Conservation (phyloP, 1,139 yeast species). For the Geotrichum bryndzae region DNA sequence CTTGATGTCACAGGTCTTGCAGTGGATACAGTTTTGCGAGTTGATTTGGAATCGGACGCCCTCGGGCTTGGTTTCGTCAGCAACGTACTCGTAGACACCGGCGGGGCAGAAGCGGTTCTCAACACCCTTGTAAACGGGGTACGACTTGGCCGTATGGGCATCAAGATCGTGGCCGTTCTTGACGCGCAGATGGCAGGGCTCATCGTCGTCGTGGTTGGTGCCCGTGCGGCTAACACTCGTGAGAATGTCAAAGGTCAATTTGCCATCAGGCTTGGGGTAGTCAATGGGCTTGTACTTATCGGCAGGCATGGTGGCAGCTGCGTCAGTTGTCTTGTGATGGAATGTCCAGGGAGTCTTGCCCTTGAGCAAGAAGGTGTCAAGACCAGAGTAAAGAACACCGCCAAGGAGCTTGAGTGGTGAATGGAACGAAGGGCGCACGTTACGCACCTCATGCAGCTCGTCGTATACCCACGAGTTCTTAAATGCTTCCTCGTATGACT, state of each 20-base stretch:
- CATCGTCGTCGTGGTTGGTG: conserved; percentile 92
- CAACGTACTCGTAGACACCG: conserved; percentile 90
- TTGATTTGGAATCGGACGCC: conserved; percentile 88
- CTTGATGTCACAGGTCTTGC: conserved; percentile 96
- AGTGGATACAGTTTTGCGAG: conserved; percentile 94
- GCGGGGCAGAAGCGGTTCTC: conserved; percentile 96
- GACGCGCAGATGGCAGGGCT: conserved; percentile 77
- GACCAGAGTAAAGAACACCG: conserved; percentile 78
- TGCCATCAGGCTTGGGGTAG: conserved; percentile 92
- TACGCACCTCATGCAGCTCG: conserved; percentile 77
- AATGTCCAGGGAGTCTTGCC: conserved; percentile 90
- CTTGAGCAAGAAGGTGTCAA: conserved; percentile 68
- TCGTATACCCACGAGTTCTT: conserved; percentile 78
- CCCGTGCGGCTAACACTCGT: conserved; percentile 95
- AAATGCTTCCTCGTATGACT: conserved; percentile 55
- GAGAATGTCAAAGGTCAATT: conserved; percentile 78
- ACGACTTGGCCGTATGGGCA: conserved; percentile 61
- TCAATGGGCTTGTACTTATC: conserved; percentile 59
- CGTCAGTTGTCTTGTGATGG: conserved; percentile 62
- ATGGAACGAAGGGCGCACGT: conserved; percentile 85
- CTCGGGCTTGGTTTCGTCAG: conserved; percentile 49
- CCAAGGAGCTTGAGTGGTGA: conserved; percentile 64
- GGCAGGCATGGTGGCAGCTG: conserved; percentile 65
- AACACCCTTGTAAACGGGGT: conserved; percentile 74
- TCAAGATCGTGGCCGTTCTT: conserved; percentile 56